Evolutionary conservation across 2,329 filamentous ascomycete species (phyloP).

Genomic region (Cladosporium sp.): DNA sequence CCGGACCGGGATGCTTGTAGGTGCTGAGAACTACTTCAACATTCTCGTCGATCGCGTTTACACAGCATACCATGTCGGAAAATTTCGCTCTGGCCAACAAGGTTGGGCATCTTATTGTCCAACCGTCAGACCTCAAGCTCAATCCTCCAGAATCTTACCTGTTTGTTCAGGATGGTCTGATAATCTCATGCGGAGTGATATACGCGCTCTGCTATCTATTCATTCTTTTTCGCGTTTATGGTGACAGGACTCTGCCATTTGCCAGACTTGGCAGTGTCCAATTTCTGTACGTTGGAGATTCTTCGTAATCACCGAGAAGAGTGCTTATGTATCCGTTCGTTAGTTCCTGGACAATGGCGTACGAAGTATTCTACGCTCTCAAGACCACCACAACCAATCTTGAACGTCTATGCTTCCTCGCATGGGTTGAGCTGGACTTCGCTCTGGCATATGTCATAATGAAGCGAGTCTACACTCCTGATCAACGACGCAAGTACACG

Average conservation of each 20-base stretch:
- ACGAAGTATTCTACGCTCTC: conserved; percentile 37
- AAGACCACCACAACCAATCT: conserved; percentile 30
- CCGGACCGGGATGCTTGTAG: too few species aligned
- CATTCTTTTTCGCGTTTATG: not conserved
- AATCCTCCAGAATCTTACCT: conserved; percentile 36
- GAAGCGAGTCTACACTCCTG: conserved; percentile 23
- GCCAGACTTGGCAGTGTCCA: too few species aligned
- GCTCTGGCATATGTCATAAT: conserved; percentile 32
- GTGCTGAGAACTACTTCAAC: too few species aligned
- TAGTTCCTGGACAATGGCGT: conserved; percentile 29
- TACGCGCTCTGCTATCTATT: conserved; percentile 38
- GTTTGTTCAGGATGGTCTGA: conserved; percentile 36
- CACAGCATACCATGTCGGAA: too few species aligned
- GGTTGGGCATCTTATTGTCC: conserved; percentile 41
- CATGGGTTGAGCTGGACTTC: conserved; percentile 34
- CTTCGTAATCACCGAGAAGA: too few species aligned
- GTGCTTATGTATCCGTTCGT: too few species aligned
- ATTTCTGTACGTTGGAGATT: too few species aligned
- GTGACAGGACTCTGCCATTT: too few species aligned
- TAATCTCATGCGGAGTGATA: conserved; percentile 34
- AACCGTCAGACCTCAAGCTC: conserved; percentile 42
- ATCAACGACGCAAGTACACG: conserved; percentile 21
- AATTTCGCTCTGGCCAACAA: too few species aligned
- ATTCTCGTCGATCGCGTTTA: too few species aligned
- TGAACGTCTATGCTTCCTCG: conserved; percentile 32